A percentile compares a stretch with the other conserved stretches of the same genome.
These are phyloP conservation scores for Thalassiosira mediterranea DNA, from an alignment of 352 stramenopile genomes.

Conservation along the genomic window DNA sequence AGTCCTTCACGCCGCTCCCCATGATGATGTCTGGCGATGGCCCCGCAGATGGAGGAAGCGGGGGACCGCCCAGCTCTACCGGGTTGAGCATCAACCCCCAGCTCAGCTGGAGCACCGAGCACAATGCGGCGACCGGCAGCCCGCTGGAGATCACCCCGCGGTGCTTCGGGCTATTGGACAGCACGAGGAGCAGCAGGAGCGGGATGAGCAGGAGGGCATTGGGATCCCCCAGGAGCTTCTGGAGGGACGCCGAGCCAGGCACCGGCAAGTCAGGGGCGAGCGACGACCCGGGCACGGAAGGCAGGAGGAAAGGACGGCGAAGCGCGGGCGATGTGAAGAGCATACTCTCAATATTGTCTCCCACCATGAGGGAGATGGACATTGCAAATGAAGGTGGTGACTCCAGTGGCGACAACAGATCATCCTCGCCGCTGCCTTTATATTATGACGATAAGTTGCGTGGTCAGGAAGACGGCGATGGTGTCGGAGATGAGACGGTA, in stretches of 20 bases:
- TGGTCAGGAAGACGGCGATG: too few relatives aligned
- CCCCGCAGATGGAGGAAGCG: background rate
- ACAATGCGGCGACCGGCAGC: too few relatives aligned
- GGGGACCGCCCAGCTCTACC: conserved; percentile 2
- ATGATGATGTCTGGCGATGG: conserved; percentile 26
- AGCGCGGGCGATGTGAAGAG: conserved; percentile 49
- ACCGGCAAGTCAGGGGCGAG: background rate
- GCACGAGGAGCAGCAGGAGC: conserved; percentile 59
- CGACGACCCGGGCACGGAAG: background rate
- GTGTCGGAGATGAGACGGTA: too few relatives aligned
- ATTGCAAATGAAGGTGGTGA: conserved; percentile 3
- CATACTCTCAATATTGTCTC: conserved; percentile 69
- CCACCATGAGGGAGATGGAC: conserved; percentile 56
- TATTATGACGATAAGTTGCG: too few relatives aligned
- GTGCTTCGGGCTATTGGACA: conserved; percentile 62
- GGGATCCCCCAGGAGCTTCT: conserved; percentile 50
- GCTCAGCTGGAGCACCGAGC: conserved; percentile 72
- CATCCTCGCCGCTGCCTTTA: conserved; percentile 18
- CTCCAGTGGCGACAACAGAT: conserved; percentile 16
- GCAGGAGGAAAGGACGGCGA: conserved; percentile 14
- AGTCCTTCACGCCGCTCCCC: conserved; percentile 76
- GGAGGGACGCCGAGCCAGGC: conserved; percentile 34
- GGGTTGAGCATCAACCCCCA: conserved; percentile 47
- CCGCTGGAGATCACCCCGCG: conserved; percentile 51
- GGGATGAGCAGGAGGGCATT: conserved; percentile 41